Base-by-base conservation (phyloP, 768 basidiomycete genomes). In the Tricholoma terreum region DNA sequence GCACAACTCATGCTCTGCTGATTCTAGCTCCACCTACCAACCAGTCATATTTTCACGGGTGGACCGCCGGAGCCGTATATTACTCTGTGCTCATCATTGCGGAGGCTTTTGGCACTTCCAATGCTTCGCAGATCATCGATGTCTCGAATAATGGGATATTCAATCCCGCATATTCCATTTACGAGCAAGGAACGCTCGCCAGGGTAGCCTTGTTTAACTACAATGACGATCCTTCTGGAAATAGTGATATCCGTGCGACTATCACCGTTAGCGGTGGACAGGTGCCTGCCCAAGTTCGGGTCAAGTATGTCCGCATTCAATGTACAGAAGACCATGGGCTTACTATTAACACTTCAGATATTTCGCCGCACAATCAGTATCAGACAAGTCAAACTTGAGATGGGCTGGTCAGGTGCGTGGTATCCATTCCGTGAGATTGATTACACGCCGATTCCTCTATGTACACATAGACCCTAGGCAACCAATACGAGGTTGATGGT, bases 141-240 rank as follows among this genome's bases (percentile, higher is more conserved):
- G 75, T 91, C 33, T 66, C 68, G 21, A 76, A 79, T 38, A 83
- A 84, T 61, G 63, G 61, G 61, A 74, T 77, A 11, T 81, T 73
- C 59, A 87, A 86, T 6, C 87, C 90, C 56, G 75, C 80, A 4
- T 87, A 91, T 67, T 87, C 81, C 14, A 80, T 93, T 54, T 92
- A 91, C 66, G 89, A 93, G 69, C 79, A 86, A 56, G 83, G 82
- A 19, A 72, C 67, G 3, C 81, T 86, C 9, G 77, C 78, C 10
- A 79, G 86, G 31, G 76, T 90, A 1, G 85, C 81, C 4, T 66
- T 92, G 53, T 81, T 92, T 73, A 94, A 93, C 68, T 92, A 81
- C 62, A 75, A 90, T 49, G 76, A 79, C 33, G 89, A 91, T 62
- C 60, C 77, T 0, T 73, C 76, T 3, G 87, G 86, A 3, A 79